Conservation (phyloP, 1,139 yeast genomes). For the Candida labiduridarum region DNA sequence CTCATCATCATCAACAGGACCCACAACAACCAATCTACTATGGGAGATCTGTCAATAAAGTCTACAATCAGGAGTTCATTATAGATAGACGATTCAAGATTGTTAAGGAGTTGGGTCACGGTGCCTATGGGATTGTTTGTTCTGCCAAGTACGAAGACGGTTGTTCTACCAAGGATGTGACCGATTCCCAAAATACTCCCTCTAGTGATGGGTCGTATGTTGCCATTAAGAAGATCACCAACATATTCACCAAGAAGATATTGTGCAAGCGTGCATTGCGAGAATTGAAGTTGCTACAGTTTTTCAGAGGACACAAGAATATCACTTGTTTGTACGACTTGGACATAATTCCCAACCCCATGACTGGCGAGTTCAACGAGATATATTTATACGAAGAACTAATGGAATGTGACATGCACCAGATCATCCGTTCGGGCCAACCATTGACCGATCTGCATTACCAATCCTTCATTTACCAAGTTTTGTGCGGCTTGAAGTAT, state of each 20-base stretch:
- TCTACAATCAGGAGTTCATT: slow-evolving; percentile 86
- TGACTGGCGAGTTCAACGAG: slow-evolving; percentile 77
- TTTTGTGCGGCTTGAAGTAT: slow-evolving; percentile 81
- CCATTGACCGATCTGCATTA: slow-evolving; percentile 94
- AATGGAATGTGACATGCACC: slow-evolving; percentile 99
- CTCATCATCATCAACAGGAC: too few species aligned
- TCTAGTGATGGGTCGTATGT: slow-evolving; percentile 49
- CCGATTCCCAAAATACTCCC: slow-evolving; percentile 7
- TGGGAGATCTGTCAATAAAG: slow-evolving; percentile 52
- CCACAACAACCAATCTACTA: slow-evolving; percentile 19
- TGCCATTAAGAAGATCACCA: slow-evolving; percentile 93
- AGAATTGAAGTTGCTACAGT: slow-evolving; percentile 83
- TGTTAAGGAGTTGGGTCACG: slow-evolving; percentile 92
- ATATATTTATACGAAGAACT: slow-evolving; percentile 89
- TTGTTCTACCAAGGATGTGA: slow-evolving; percentile 19
- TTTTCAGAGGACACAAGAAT: slow-evolving; percentile 90
- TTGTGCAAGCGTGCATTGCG: slow-evolving; percentile 87
- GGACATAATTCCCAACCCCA: slow-evolving; percentile 82
- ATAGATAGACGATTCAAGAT: slow-evolving; percentile 84
- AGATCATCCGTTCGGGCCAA: slow-evolving; percentile 90
- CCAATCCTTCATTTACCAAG: slow-evolving; percentile 90
- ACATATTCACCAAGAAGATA: slow-evolving; percentile 85
- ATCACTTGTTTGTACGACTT: slow-evolving; percentile 92
- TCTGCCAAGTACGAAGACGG: slow-evolving; percentile 88
- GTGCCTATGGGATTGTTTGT: slow-evolving; percentile 96